Conservation (phyloP, 2,329 filamentous ascomycete species). For the Calonectria naviculata region DNA sequence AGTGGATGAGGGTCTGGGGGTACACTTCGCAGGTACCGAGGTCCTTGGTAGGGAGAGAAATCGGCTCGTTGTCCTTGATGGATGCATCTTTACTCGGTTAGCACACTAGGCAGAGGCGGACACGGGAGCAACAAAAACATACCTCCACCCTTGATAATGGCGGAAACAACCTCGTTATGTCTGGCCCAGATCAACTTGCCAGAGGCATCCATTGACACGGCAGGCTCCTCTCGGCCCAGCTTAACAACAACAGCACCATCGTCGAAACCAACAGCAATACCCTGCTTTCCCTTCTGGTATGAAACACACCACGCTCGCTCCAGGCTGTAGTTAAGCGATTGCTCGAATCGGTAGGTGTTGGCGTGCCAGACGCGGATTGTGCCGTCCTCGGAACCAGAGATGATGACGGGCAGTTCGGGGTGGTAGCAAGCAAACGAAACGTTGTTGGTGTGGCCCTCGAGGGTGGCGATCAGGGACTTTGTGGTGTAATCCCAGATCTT, state of each 20-base stretch:
- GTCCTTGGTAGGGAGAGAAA: conserved; percentile 91
- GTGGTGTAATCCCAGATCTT: conserved; percentile 99
- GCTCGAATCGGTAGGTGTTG: conserved; percentile 95
- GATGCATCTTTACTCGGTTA: conserved; percentile 69
- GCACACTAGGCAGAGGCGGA: conserved; percentile 24
- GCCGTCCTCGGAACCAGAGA: conserved; percentile 97
- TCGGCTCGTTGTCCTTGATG: conserved; percentile 88
- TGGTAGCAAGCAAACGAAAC: conserved; percentile 99
- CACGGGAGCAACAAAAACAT: conserved; percentile 39
- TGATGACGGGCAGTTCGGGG: conserved; percentile 95
- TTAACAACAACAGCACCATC: conserved; percentile 98
- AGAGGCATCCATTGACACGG: conserved; percentile 95
- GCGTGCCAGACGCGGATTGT: conserved; percentile 99
- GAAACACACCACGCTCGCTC: conserved; percentile 98
- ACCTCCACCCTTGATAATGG: conserved; percentile 91
- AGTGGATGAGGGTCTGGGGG: conserved; percentile 93
- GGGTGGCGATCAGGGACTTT: conserved; percentile 94
- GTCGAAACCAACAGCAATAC: conserved; percentile 95
- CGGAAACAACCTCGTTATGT: conserved; percentile 94
- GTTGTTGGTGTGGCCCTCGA: conserved; percentile 97
- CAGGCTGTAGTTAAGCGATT: conserved; percentile 94
- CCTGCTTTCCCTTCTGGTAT: conserved; percentile 94
- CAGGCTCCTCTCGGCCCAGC: conserved; percentile 96
- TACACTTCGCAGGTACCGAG: conserved; percentile 97
- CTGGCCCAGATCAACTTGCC: conserved; percentile 97